phyloP scores from a whole-genome alignment of 106 monocot species.

The Phalaenopsis equestris region DNA sequence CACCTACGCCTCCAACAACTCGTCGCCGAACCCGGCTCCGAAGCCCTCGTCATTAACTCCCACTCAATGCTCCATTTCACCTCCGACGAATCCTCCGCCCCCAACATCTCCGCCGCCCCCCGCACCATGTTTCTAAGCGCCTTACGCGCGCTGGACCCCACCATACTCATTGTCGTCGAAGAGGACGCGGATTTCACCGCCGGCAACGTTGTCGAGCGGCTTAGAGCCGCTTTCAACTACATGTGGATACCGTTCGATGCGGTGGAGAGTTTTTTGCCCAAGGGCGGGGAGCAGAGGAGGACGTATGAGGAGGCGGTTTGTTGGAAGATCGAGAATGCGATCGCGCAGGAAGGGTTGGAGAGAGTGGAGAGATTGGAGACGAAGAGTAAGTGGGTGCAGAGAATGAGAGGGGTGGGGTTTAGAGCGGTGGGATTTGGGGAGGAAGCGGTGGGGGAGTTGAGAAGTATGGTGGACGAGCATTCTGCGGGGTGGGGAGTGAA shows the following conservation, averaged over 20 bases:
- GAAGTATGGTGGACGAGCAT: slow-evolving; percentile 73
- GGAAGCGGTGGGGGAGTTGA: slow-evolving; percentile 68
- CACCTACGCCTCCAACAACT: slow-evolving; percentile 47
- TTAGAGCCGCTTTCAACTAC: slow-evolving; percentile 82
- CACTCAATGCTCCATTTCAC: slow-evolving; percentile 79
- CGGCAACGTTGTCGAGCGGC: slow-evolving; percentile 43
- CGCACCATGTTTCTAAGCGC: slow-evolving; percentile 57
- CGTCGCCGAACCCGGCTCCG: slow-evolving; percentile 28
- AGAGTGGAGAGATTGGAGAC: slow-evolving; percentile 77
- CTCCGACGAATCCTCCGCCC: slow-evolving; percentile 45
- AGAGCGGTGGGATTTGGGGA: slow-evolving; percentile 51
- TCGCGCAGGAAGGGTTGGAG: slow-evolving; percentile 67
- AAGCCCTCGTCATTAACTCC: slow-evolving; percentile 85
- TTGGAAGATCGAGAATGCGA: slow-evolving; percentile 92
- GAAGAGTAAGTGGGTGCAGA: slow-evolving; percentile 62
- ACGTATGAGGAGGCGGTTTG: slow-evolving; percentile 74
- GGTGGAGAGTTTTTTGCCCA: slow-evolving; percentile 58
- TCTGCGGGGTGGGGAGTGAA: slow-evolving; percentile 89
- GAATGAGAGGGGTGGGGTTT: slow-evolving; percentile 78
- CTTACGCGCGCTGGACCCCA: slow-evolving; percentile 52
- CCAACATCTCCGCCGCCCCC: not conserved
- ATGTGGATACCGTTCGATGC: slow-evolving; percentile 94
- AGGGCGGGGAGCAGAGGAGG: slow-evolving; percentile 60
- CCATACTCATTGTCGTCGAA: slow-evolving; percentile 57
- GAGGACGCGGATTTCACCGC: slow-evolving; percentile 81